A percentile compares a stretch with the other conserved stretches of the same genome.
These are phyloP conservation scores for Rubus parviflorus DNA, from an alignment of 306 rosid species.

Conservation along the genomic window DNA sequence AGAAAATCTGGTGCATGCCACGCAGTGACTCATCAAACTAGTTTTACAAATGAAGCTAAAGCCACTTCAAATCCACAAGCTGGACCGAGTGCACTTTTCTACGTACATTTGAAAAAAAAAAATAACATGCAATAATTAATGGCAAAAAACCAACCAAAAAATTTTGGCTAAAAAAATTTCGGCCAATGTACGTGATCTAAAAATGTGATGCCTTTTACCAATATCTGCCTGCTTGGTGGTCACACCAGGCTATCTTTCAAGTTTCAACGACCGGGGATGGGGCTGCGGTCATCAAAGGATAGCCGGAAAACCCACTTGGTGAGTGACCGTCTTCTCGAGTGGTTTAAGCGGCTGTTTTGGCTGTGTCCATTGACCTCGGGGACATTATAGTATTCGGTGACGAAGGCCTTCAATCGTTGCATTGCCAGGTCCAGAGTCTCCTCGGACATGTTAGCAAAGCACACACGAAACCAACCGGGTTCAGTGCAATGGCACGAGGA, in stretches of 20 bases:
- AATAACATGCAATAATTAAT: neutral
- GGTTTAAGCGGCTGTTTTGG: slow-evolving; percentile 16
- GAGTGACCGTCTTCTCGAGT: slow-evolving; percentile 46
- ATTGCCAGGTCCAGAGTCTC: slow-evolving; percentile 59
- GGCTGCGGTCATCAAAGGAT: slow-evolving; percentile 54
- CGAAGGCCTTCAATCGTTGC: slow-evolving; percentile 58
- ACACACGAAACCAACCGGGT: slow-evolving; percentile 86
- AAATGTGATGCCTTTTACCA: slow-evolving; percentile 2
- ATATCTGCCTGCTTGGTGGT: slow-evolving; percentile 13
- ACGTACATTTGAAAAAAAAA: slow-evolving; percentile 7
- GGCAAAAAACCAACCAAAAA: slow-evolving; percentile 25
- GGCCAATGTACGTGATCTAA: neutral
- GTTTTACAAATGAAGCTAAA: slow-evolving; percentile 29
- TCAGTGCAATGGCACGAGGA: slow-evolving; percentile 78
- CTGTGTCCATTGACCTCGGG: slow-evolving; percentile 4
- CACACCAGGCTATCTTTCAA: slow-evolving; percentile 52
- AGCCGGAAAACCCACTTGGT: slow-evolving; percentile 79
- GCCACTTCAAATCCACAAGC: slow-evolving; percentile 26
- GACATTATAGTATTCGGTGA: slow-evolving; percentile 24
- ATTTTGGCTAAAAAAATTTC: neutral
- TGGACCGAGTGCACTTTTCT: slow-evolving; percentile 46
- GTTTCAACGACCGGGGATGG: slow-evolving; percentile 48
- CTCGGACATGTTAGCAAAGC: slow-evolving; percentile 79
- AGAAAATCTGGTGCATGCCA: slow-evolving; percentile 16
- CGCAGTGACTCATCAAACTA: slow-evolving; percentile 17